A percentile compares a stretch with the other conserved stretches of the same genome.
Evolutionary conservation across 2,329 filamentous ascomycete genomes (phyloP).

Genomic region (Magnaporthales sp.): DNA sequence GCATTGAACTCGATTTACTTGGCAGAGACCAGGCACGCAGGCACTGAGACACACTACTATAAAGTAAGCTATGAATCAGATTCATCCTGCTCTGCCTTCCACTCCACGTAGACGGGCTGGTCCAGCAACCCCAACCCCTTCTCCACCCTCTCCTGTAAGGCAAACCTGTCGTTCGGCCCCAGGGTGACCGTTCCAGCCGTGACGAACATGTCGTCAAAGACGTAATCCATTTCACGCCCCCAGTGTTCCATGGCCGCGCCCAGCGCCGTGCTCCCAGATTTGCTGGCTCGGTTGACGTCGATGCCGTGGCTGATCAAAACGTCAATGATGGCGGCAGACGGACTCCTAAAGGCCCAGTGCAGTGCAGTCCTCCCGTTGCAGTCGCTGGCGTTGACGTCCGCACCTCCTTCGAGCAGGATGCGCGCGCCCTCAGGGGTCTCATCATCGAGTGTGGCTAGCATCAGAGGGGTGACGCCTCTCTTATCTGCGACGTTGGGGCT

Average conservation of each 20-base stretch:
- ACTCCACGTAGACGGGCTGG: not conserved
- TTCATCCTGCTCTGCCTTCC: not conserved
- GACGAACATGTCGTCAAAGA: not conserved
- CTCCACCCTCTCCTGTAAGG: not conserved
- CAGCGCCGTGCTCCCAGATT: not conserved
- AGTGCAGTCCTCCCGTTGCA: not conserved
- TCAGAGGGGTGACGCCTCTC: not conserved
- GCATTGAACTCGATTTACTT: not conserved
- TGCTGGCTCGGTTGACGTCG: not conserved
- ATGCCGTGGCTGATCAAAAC: not conserved
- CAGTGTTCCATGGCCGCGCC: no score
- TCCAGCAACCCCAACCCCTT: not conserved
- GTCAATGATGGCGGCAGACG: not conserved
- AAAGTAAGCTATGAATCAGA: not conserved
- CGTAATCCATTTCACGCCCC: not conserved
- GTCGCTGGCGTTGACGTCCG: not conserved
- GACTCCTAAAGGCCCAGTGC: not conserved
- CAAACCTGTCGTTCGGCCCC: not conserved
- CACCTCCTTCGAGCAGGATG: not conserved
- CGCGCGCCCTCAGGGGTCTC: not conserved
- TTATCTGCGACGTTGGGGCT: not conserved
- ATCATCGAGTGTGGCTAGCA: not conserved
- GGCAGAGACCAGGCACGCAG: no score
- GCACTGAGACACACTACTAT: not conserved
- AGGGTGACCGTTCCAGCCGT: not conserved